These are phyloP conservation scores for Cryphonectria parasitica DNA, from an alignment of 2,329 filamentous ascomycete species.

Conservation along the genomic window DNA sequence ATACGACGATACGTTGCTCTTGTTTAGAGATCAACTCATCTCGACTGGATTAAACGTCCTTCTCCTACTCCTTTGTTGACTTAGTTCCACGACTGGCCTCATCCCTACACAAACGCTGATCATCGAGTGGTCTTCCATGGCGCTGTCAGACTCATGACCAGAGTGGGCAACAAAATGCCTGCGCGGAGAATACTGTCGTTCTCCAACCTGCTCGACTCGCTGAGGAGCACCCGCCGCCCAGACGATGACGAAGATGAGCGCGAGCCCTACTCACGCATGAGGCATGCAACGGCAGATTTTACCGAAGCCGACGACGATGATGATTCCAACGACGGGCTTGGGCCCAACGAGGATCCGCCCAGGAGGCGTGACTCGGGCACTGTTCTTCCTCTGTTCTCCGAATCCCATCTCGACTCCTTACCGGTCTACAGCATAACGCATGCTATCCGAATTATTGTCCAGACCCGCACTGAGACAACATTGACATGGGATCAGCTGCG, in stretches of 20 bases:
- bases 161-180: slow-evolving; percentile 33
- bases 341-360: slow-evolving; percentile 33
- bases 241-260: slow-evolving; percentile 31
- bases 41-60: neutral
- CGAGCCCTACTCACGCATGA: slow-evolving; percentile 43
- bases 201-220: slow-evolving; percentile 39
- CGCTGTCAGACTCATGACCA: slow-evolving; percentile 29
- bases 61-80: neutral
- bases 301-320: slow-evolving; percentile 64
- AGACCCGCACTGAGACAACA: slow-evolving; percentile 86
- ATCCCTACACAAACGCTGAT: neutral
- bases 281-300: slow-evolving; percentile 66
- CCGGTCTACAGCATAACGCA: slow-evolving; percentile 92
- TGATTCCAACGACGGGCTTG: slow-evolving; percentile 47
- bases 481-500: slow-evolving; percentile 93
- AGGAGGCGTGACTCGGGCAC: slow-evolving; percentile 37
- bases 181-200: slow-evolving; percentile 37
- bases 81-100: neutral
- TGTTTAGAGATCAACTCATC: neutral
- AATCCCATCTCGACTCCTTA: slow-evolving; percentile 77
- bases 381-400: slow-evolving; percentile 77
- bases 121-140: slow-evolving; percentile 22
- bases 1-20: neutral
- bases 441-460: slow-evolving; percentile 82
- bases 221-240: slow-evolving; percentile 35